phyloP scores from a whole-genome alignment of 140 eudicot species.

The Anethum foeniculum region DNA sequence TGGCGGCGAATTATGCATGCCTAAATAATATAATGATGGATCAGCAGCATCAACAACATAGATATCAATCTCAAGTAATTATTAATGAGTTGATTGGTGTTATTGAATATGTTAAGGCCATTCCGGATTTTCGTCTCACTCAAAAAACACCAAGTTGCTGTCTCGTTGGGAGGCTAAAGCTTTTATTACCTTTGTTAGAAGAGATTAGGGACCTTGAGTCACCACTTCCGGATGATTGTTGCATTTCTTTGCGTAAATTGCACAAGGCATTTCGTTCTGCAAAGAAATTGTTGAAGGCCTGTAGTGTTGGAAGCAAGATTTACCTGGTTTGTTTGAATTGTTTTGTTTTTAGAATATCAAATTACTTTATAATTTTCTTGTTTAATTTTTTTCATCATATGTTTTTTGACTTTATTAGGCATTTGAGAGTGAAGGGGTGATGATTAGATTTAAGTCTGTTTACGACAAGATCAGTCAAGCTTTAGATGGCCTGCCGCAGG shows the following conservation, averaged over 20 bases:
- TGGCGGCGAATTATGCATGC: slow-evolving; percentile 17
- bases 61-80: slow-evolving; percentile 34
- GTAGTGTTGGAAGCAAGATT: slow-evolving; percentile 73
- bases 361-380: not conserved
- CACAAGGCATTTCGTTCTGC: slow-evolving; percentile 45
- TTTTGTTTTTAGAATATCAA: not conserved
- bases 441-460: slow-evolving; percentile 46
- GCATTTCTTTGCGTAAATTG: slow-evolving; percentile 20
- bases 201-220: slow-evolving; percentile 52
- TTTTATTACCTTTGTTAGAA: slow-evolving; percentile 54
- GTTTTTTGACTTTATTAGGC: slow-evolving; percentile 31
- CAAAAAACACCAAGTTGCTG: slow-evolving; percentile 54
- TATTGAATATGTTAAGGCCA: slow-evolving; percentile 36
- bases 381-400: not conserved
- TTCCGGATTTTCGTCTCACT: slow-evolving; percentile 55
- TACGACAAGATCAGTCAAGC: slow-evolving; percentile 57
- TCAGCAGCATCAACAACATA: slow-evolving; percentile 12
- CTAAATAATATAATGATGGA: slow-evolving; percentile 4
- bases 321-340: slow-evolving; percentile 56
- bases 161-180: slow-evolving; percentile 43
- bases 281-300: slow-evolving; percentile 58
- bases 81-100: slow-evolving; percentile 45
- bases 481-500: slow-evolving; percentile 59
- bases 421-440: slow-evolving; percentile 62
- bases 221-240: slow-evolving; percentile 27